These are phyloP conservation scores for Erythrophleum ivorense DNA, from an alignment of 331 rosid genomes.

Conservation along the genomic window DNA sequence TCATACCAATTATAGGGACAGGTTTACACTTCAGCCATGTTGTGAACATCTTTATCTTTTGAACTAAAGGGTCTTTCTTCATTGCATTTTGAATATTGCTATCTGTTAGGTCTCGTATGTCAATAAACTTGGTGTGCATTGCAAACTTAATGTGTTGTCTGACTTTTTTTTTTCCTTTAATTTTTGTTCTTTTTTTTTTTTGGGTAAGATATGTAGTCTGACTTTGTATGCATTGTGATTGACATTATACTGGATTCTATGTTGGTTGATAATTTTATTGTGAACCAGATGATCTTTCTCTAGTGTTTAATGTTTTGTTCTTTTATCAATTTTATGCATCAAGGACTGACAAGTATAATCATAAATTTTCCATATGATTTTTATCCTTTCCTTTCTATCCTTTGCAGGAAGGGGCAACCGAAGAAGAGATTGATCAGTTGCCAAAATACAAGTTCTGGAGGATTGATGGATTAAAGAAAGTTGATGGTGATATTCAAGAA, in stretches of 20 bases:
- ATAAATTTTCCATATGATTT: neutral
- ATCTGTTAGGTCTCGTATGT: neutral
- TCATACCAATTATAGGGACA: neutral
- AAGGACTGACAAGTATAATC: neutral
- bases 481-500: slow-evolving; percentile 50
- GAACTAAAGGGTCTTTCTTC: neutral
- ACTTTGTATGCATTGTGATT: neutral
- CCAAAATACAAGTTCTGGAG: slow-evolving; percentile 71
- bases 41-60: neutral
- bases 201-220: neutral
- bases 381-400: slow-evolving; percentile 14
- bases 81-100: slow-evolving; percentile 4
- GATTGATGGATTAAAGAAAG: slow-evolving; percentile 36
- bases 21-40: neutral
- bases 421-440: slow-evolving; percentile 72
- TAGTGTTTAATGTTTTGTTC: neutral
- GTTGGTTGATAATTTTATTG: too few relatives aligned
- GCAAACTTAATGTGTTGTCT: neutral
- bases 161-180: too few relatives aligned
- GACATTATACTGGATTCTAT: neutral
- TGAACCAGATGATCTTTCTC: slow-evolving; percentile 19
- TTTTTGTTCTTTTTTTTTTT: too few relatives aligned
- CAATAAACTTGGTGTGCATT: neutral
- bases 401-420: slow-evolving; percentile 82
- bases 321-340: neutral